Conservation (phyloP, 352 stramenopile genomes). For the Phytopythium boreale region DNA sequence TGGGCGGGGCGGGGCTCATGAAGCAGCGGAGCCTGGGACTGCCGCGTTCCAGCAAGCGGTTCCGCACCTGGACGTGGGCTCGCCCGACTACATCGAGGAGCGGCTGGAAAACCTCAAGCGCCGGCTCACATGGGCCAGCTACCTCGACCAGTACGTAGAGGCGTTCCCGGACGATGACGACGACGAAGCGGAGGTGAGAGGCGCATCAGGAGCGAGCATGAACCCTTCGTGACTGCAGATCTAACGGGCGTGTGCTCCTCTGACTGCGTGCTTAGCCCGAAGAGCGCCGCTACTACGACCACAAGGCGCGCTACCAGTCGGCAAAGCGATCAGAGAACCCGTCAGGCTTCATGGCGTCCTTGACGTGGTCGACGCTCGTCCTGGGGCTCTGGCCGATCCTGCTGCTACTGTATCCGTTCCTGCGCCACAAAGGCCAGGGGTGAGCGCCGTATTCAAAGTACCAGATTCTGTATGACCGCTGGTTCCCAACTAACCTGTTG, state of each 20-base stretch:
- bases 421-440: conserved; percentile 49
- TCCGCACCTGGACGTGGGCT: conserved; percentile 58
- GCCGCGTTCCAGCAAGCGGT: not conserved
- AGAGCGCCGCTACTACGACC: conserved; percentile 1
- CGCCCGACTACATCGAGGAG: conserved; percentile 82
- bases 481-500: conserved; percentile 5
- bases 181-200: conserved; percentile 18
- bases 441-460: conserved; percentile 18
- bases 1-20: too few species aligned
- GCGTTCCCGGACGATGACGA: conserved; percentile 43
- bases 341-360: conserved; percentile 45
- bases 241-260: not conserved
- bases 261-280: not conserved
- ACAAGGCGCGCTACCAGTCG: not conserved
- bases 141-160: conserved; percentile 73
- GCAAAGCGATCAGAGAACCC: not conserved
- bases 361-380: conserved; percentile 50
- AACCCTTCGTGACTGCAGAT: not conserved
- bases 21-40: not conserved
- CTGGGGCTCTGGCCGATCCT: conserved; percentile 57
- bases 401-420: conserved; percentile 45
- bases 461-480: not conserved
- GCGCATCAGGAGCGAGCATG: not conserved
- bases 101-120: conserved; percentile 86
- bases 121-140: conserved; percentile 52